Evolutionary conservation across 306 rosid species (phyloP).

Genomic region (Nissolia schottii): DNA sequence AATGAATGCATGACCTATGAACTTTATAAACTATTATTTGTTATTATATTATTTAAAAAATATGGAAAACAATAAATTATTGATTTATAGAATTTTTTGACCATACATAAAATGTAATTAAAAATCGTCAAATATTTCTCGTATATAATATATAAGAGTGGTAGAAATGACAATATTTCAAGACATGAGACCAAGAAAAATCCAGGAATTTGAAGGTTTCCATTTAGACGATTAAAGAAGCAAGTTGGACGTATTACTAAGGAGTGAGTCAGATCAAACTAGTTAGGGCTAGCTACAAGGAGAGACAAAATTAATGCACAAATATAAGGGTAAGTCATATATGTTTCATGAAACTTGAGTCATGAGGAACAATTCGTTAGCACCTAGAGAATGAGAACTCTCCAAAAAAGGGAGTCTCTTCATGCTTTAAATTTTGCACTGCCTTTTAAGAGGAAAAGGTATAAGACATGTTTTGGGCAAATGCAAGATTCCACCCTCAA

Average conservation of each 20-base stretch:
- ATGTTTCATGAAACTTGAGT: slow-evolving; percentile 28
- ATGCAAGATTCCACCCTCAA: too few species aligned
- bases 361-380: slow-evolving; percentile 18
- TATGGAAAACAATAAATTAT: too few species aligned
- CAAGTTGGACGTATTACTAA: slow-evolving; percentile 11
- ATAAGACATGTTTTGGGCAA: too few species aligned
- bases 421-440: slow-evolving; percentile 7
- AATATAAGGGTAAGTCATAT: not conserved
- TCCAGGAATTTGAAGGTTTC: slow-evolving; percentile 34
- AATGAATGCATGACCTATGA: too few species aligned
- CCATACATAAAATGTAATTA: too few species aligned
- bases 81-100: too few species aligned
- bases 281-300: slow-evolving; percentile 9
- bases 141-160: too few species aligned
- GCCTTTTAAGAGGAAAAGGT: slow-evolving; percentile 1
- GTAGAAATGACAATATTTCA: too few species aligned
- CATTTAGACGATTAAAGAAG: slow-evolving; percentile 18
- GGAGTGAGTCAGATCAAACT: slow-evolving; percentile 22
- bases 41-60: too few species aligned
- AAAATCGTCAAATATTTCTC: too few species aligned
- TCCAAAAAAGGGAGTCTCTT: slow-evolving; percentile 23
- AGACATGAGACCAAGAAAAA: slow-evolving; percentile 24
- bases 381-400: not conserved
- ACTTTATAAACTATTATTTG: too few species aligned
- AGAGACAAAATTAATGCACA: slow-evolving; percentile 21